These are phyloP conservation scores for Rhizoclosmatium globosum DNA, from an alignment of 192 early-diverging fungal species.

Conservation along the genomic window DNA sequence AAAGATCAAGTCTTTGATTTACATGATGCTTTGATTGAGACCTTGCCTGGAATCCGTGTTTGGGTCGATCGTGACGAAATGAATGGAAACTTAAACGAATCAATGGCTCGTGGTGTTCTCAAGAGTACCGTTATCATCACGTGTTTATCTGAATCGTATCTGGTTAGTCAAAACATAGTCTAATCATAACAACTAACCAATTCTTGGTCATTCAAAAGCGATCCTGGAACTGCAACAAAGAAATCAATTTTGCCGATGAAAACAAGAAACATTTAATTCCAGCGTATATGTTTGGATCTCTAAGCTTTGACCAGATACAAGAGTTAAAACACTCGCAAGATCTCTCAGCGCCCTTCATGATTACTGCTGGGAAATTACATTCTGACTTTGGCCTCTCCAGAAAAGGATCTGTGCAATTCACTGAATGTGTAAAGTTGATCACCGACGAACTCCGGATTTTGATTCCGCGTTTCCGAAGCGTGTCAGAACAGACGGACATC, in stretches of 20 bases:
- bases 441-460: background rate
- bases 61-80: constrained; percentile 35
- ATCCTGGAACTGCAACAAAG: constrained; percentile 17
- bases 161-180: background rate
- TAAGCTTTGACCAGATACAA: background rate
- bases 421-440: background rate
- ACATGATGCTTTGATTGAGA: background rate
- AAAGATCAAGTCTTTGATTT: constrained; percentile 6
- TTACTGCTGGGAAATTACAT: constrained; percentile 19
- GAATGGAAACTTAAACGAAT: constrained; percentile 20
- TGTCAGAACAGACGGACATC: background rate
- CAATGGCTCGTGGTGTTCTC: constrained; percentile 18
- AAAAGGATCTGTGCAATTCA: background rate
- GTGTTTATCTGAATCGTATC: constrained; percentile 25
- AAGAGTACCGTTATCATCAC: constrained; percentile 23
- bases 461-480: background rate
- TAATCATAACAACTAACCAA: too few relatives aligned
- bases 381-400: constrained; percentile 3
- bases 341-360: constrained; percentile 1
- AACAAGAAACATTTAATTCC: constrained; percentile 22
- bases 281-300: constrained; percentile 12
- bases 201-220: background rate
- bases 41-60: background rate
- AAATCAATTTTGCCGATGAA: constrained; percentile 31
- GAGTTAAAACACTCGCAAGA: too few relatives aligned